Conservation (phyloP, 495 filamentous ascomycete genomes). For the Penicillium soppii region DNA sequence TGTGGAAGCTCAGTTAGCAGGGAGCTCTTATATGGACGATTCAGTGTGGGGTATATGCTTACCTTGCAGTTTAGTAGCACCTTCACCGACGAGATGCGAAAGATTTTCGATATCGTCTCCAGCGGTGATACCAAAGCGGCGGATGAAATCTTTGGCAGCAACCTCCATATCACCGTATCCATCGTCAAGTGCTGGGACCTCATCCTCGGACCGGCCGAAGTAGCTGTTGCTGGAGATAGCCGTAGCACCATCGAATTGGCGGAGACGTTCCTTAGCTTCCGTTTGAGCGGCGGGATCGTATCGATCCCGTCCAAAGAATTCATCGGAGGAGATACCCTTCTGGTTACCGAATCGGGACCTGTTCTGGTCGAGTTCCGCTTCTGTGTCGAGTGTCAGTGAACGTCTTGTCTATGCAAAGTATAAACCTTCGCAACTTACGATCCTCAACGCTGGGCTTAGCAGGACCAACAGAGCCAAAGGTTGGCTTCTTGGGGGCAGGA, state of each 20-base stretch:
- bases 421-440: slow-evolving; percentile 50
- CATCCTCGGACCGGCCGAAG: slow-evolving; percentile 87
- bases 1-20: slow-evolving; percentile 20
- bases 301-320: slow-evolving; percentile 89
- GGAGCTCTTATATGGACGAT: neutral
- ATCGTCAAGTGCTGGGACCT: slow-evolving; percentile 56
- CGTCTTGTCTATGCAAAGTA: neutral
- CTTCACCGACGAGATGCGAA: slow-evolving; percentile 77
- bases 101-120: slow-evolving; percentile 93
- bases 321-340: slow-evolving; percentile 96
- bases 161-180: slow-evolving; percentile 82
- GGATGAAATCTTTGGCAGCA: slow-evolving; percentile 92
- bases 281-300: slow-evolving; percentile 78
- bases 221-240: slow-evolving; percentile 94
- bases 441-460: slow-evolving; percentile 56
- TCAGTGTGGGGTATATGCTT: slow-evolving; percentile 8
- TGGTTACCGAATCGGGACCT: slow-evolving; percentile 69
- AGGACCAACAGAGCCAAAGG: slow-evolving; percentile 83
- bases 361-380: slow-evolving; percentile 40
- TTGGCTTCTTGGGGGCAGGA: slow-evolving; percentile 68
- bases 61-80: slow-evolving; percentile 79
- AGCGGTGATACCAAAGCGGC: slow-evolving; percentile 91
- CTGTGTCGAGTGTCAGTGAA: slow-evolving; percentile 20
- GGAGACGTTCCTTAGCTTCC: slow-evolving; percentile 82
- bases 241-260: slow-evolving; percentile 89